Conservation (phyloP, 352 stramenopile genomes). For the Phytophthora lateralis region DNA sequence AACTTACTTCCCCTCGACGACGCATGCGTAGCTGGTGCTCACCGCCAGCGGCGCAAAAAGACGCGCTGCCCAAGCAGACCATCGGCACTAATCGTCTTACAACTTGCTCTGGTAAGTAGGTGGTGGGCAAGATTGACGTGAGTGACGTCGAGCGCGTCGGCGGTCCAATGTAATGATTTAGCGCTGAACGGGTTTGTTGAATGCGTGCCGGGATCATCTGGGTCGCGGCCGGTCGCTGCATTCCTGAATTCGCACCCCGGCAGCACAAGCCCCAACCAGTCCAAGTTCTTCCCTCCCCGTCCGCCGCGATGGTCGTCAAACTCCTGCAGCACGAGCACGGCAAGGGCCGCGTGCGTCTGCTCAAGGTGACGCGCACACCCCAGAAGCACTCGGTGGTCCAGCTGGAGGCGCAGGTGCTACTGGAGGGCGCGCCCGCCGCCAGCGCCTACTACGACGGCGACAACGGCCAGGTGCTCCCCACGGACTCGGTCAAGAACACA, state of each 20-base stretch:
- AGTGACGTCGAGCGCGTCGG: constrained; percentile 21
- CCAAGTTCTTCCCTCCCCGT: not conserved
- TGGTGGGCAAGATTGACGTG: not conserved
- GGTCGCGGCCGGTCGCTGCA: constrained; percentile 11
- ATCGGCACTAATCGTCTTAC: not conserved
- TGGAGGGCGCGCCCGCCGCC: constrained; percentile 79
- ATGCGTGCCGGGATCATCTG: constrained; percentile 27
- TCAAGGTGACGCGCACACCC: constrained; percentile 84
- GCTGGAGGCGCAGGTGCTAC: constrained; percentile 82
- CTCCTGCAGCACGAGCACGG: constrained; percentile 78
- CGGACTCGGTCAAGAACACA: constrained; percentile 92
- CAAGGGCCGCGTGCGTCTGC: constrained; percentile 86
- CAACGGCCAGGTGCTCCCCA: constrained; percentile 86
- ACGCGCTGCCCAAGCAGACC: constrained; percentile 7
- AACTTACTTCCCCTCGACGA: not conserved
- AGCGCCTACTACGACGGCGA: constrained; percentile 84
- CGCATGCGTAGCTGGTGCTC: not conserved
- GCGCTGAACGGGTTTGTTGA: constrained; percentile 1
- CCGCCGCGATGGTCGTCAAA: constrained; percentile 67
- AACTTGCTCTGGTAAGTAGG: not conserved
- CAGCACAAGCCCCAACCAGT: constrained; percentile 15
- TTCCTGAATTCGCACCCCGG: constrained; percentile 45
- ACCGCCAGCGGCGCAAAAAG: not conserved
- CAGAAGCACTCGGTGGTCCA: constrained; percentile 82
- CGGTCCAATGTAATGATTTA: constrained; percentile 19